A percentile compares a stretch with the other conserved stretches of the same genome.
Conservation (phyloP, 106 monocot species). For the Posidonia australis region DNA sequence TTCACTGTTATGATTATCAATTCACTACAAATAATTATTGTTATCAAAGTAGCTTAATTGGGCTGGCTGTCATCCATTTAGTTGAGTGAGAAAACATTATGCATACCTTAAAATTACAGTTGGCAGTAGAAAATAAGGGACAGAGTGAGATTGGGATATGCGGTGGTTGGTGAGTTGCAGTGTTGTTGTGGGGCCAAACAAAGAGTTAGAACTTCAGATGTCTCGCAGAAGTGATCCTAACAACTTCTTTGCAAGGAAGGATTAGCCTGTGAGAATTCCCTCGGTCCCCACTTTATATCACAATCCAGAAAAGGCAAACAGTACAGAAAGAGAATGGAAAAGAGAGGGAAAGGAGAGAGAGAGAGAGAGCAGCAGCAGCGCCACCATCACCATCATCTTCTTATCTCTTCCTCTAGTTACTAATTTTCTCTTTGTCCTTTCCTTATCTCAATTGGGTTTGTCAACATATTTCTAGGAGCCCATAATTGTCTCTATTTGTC, state of each 20-base stretch:
- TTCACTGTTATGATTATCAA: too few species aligned
- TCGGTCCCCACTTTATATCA: not conserved
- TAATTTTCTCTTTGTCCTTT: not conserved
- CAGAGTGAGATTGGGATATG: too few species aligned
- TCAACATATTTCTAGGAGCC: not conserved
- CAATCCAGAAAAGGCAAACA: not conserved
- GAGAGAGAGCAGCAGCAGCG: not conserved
- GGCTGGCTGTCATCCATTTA: too few species aligned
- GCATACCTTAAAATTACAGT: too few species aligned
- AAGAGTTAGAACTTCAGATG: not conserved
- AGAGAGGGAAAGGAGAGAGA: not conserved
- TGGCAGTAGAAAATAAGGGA: too few species aligned
- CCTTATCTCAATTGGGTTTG: not conserved
- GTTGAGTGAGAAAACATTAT: too few species aligned
- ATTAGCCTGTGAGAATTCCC: not conserved
- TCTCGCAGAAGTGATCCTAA: constrained; percentile 1
- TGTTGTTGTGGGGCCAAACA: too few species aligned
- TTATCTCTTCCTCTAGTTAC: constrained; percentile 1
- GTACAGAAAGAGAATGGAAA: too few species aligned
- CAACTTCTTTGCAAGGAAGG: not conserved
- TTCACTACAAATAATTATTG: too few species aligned
- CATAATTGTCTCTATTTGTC: not conserved
- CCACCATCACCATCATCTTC: not conserved
- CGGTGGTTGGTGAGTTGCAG: too few species aligned
- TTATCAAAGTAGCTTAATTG: too few species aligned